These are phyloP conservation scores for Amphichorda felina DNA, from an alignment of 2,329 filamentous ascomycete species.

Conservation along the genomic window DNA sequence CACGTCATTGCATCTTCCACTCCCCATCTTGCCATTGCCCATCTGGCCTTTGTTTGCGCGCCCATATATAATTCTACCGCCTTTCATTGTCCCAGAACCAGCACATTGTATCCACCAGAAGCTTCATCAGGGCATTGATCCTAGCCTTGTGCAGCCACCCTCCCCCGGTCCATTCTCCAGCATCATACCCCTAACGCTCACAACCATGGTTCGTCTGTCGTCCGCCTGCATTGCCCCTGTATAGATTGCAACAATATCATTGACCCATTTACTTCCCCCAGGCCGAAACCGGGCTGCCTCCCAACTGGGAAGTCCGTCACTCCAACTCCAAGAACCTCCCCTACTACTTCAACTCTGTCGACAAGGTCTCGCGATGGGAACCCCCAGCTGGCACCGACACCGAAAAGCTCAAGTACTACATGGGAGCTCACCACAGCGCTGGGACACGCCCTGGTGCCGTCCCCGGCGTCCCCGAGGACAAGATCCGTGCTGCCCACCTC, in stretches of 20 bases:
- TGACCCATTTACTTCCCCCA: constrained; percentile 15
- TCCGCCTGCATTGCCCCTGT: too few species aligned
- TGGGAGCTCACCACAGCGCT: constrained; percentile 73
- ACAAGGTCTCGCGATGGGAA: constrained; percentile 91
- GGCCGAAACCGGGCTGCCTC: constrained; percentile 70
- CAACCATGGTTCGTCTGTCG: neutral
- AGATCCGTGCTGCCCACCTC: constrained; percentile 87
- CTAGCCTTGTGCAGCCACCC: too few species aligned
- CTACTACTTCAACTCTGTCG: constrained; percentile 89
- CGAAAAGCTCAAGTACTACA: constrained; percentile 86
- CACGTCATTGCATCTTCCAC: neutral
- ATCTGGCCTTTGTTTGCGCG: too few species aligned
- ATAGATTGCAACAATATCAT: too few species aligned
- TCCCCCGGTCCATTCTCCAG: too few species aligned
- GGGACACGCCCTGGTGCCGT: constrained; percentile 27
- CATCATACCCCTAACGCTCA: neutral
- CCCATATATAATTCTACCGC: too few species aligned
- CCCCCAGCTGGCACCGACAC: constrained; percentile 80
- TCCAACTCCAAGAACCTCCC: constrained; percentile 98
- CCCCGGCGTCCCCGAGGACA: constrained; percentile 47
- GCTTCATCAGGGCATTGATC: too few species aligned
- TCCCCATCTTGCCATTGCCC: neutral
- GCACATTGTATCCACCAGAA: too few species aligned
- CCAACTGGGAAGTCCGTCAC: constrained; percentile 90
- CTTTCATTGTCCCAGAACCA: too few species aligned